Evolutionary conservation across 495 filamentous ascomycete species (phyloP), one percentile per base, ranked within the genome.

Genomic region (Podospora fimiseda): DNA sequence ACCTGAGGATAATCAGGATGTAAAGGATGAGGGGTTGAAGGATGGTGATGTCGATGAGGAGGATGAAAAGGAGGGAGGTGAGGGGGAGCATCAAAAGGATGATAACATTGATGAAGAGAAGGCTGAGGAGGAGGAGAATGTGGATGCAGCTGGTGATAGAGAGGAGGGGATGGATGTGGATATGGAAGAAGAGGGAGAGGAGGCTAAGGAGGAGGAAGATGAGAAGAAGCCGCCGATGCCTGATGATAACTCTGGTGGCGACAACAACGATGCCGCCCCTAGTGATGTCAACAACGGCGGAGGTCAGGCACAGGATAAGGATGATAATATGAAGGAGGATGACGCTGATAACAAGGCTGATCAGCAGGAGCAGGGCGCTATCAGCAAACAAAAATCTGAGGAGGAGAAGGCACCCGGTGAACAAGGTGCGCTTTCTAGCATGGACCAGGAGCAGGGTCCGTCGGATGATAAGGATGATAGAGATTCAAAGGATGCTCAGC

Each of bases 211-310:
- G 27, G 68, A 74, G 15, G 55, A 70, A 16, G 59, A 65, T 2
- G 66, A 69, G 44, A 50, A 57, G 13, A 60, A 57, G 43, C 53
- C 65, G 36, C 69, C 60, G 50, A 61, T 64, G 49, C 59, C 53
- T 11, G 64, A 66, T 7, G 77, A 83, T 42, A 70, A 80, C 14
- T 64, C 70, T 1, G 73, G 69, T 40, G 59, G 74, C 3, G 81
- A 84, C 45, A 76, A 84, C 40, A 81, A 90, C 30, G 81, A 89
- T 56, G 76, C 77, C 15, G 78, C 79, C 2, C 83, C 85, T 3
- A 88, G 84, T 57, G 84, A 90, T 48, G 79, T 75, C 16, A 74
- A 78, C 59, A 75, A 68, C 33, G 73, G 78, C 21, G 73, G 74
- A 16, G 80, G 80, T 16, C 79, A 81, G 41, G 77, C 82, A 40